Evolutionary conservation across 2,329 filamentous ascomycete genomes (phyloP).

Genomic region (Huntiella bhutanensis): DNA sequence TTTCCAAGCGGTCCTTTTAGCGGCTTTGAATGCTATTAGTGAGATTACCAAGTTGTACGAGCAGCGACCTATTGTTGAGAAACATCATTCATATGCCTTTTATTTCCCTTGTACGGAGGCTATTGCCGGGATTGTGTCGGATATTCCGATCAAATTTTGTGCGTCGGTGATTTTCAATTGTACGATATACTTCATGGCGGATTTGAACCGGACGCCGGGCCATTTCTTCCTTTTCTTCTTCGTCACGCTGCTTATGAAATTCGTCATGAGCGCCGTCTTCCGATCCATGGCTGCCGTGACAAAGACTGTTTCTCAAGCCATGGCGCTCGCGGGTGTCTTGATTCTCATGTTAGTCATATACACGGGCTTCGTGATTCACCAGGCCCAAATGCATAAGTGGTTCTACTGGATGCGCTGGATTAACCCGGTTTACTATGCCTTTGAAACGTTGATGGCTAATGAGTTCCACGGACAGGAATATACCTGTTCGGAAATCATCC

Average conservation of each 20-base stretch:
- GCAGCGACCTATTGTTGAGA: conserved; percentile 29
- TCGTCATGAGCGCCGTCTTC: conserved; percentile 62
- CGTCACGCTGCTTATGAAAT: conserved; percentile 45
- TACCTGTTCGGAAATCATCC: conserved; percentile 32
- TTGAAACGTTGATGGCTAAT: conserved; percentile 54
- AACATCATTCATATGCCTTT: conserved; percentile 29
- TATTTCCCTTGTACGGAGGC: conserved; percentile 35
- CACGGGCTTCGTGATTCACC: conserved; percentile 36
- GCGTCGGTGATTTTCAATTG: conserved; percentile 33
- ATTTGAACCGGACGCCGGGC: conserved; percentile 35
- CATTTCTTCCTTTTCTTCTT: conserved; percentile 63
- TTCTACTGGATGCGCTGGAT: conserved; percentile 60
- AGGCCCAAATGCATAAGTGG: conserved; percentile 48
- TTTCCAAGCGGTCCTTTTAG: conserved; percentile 42
- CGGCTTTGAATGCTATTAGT: conserved; percentile 36
- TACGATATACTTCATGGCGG: conserved; percentile 37
- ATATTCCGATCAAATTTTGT: conserved; percentile 39
- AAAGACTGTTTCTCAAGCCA: conserved; percentile 40
- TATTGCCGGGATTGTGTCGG: conserved; percentile 32
- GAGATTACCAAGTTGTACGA: conserved; percentile 30
- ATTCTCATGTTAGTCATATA: conserved; percentile 41
- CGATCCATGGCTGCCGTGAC: conserved; percentile 54
- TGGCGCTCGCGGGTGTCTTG: conserved; percentile 32
- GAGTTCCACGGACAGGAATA: conserved; percentile 42
- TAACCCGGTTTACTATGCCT: conserved; percentile 55